Evolutionary conservation across 306 rosid genomes (phyloP), one percentile per base, ranked within the genome.

Genomic region (Inga leiocalycina): DNA sequence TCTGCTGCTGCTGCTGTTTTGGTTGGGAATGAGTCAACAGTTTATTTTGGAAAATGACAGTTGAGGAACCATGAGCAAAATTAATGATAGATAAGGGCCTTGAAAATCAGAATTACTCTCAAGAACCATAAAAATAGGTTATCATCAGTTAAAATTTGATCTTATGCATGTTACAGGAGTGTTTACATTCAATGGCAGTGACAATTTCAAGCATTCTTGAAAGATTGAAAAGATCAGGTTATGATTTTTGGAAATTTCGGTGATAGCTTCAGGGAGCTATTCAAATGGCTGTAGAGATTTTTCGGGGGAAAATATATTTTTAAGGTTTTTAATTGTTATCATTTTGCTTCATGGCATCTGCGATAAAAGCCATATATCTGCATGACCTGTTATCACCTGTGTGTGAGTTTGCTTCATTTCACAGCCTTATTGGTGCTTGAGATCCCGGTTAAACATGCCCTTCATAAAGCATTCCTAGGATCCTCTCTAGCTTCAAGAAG

Each of bases 281-380:
- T 19, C 11, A 62, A 61, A 61, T 61, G 67, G 67, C 4, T 61
- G 17, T 24, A 9, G 34, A 61, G 27, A 20, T 19, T 56, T 56
- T 20, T 56, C 4, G 2, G 1, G 6, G 3, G 4, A 51, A 16
- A 15, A 51, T 15, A 57, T n/a, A 27, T 10, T 22, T 57, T 57
- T n/a, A n/a, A 22, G 32, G 66, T 59, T 59, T 62, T 11, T 27
- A 62, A 4, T 62, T 27, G 35, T 24, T 62, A 24, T 24, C 32
- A 27, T 62, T 62, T 43, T 85, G 71, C 69, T 73, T 85, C 75
- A 80, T 11, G 75, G 70, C 69, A 57, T 80, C 77, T 69, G 59
- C 61, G 14, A 67, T 27, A 35, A 51, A 41, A 75, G 62, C 67
- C 66, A 54, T 30, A 52, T 64, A 65, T 65, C 24, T 73, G 43